Evolutionary conservation across 306 rosid species (phyloP).

Genomic region (Quercus berberidifolia): DNA sequence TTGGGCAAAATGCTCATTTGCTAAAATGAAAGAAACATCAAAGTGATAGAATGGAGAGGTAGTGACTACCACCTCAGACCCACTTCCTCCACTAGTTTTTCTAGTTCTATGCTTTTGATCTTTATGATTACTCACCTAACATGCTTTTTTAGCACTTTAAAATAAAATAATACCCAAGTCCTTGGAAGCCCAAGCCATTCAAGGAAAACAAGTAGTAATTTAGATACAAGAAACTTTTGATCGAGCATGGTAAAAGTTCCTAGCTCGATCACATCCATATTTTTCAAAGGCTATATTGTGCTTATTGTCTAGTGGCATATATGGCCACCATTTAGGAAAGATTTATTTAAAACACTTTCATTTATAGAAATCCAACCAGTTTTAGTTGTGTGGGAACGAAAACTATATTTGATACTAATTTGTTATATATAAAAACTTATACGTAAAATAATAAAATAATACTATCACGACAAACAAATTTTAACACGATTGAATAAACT

Average conservation of each 20-base stretch:
- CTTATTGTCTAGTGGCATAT: background rate
- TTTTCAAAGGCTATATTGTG: background rate
- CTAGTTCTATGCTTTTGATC: slow-evolving; percentile 9
- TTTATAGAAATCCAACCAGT: no score
- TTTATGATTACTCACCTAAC: slow-evolving; percentile 6
- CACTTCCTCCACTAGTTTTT: slow-evolving; percentile 30
- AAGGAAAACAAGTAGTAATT: background rate
- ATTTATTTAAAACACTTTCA: background rate
- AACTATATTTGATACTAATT: no score
- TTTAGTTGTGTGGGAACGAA: no score
- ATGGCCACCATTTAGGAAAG: background rate
- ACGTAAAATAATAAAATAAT: no score
- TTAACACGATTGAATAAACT: no score
- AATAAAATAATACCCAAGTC: background rate
- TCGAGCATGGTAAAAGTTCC: background rate
- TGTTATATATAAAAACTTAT: no score
- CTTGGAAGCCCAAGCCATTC: background rate
- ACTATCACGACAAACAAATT: no score
- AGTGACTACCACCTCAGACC: slow-evolving; percentile 40
- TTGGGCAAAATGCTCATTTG: slow-evolving; percentile 3
- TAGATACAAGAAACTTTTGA: background rate
- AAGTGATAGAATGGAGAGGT: slow-evolving; percentile 1
- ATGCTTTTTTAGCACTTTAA: slow-evolving; percentile 7
- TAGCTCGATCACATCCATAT: background rate
- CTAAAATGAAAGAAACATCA: background rate